These are phyloP conservation scores for Jacaranda mimosifolia DNA, from an alignment of 257 asterid species.

Conservation along the genomic window DNA sequence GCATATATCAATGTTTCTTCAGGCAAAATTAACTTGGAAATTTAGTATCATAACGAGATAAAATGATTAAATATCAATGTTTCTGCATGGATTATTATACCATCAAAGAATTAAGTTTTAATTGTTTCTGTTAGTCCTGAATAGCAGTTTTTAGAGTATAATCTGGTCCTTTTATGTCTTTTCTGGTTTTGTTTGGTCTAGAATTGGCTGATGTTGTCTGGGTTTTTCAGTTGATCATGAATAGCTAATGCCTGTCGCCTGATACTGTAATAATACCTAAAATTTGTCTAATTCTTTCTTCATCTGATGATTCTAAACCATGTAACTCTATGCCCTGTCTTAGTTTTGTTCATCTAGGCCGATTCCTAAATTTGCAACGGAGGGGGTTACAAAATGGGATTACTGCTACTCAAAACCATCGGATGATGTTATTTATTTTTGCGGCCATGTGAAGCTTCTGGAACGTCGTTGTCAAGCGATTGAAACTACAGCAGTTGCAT, in stretches of 20 bases:
- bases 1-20: not conserved
- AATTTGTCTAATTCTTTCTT: not conserved
- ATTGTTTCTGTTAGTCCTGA: not conserved
- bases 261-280: not conserved
- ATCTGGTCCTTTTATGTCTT: not conserved
- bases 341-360: slow-evolving; percentile 41
- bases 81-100: too few relatives aligned
- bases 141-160: too few relatives aligned
- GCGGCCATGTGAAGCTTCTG: not conserved
- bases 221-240: not conserved
- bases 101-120: not conserved
- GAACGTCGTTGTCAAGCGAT: not conserved
- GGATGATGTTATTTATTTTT: slow-evolving; percentile 30
- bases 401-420: slow-evolving; percentile 26
- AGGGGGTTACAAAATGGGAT: slow-evolving; percentile 63
- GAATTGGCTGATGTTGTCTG: too few relatives aligned
- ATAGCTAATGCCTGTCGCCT: not conserved
- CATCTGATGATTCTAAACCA: not conserved
- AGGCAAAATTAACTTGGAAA: not conserved
- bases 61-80: too few relatives aligned
- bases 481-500: slow-evolving; percentile 37
- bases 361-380: slow-evolving; percentile 36
- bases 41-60: too few relatives aligned
- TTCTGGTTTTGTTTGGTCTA: too few relatives aligned
- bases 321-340: not conserved